A percentile compares a stretch with the other conserved stretches of the same genome.
Conservation (phyloP, 208 protist genomes). For the Acanthamoeba lenticulata region DNA sequence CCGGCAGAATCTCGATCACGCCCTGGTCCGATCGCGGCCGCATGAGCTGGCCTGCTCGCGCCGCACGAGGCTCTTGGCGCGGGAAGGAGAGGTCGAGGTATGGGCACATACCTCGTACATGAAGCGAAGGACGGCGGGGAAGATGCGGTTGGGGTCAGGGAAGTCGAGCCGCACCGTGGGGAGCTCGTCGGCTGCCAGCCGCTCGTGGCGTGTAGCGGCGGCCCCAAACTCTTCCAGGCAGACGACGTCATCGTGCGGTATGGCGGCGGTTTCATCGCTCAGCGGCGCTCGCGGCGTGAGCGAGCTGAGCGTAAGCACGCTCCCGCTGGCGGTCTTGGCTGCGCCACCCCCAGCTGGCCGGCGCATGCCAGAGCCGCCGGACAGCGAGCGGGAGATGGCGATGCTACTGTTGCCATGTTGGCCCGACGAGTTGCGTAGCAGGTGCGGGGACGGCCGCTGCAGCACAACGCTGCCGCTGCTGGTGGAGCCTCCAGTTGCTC, state of each 20-base stretch:
- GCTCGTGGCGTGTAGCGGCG: background rate
- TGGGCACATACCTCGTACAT: background rate
- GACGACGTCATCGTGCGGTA: background rate
- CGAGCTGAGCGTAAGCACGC: background rate
- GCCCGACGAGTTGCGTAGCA: background rate
- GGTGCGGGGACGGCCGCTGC: background rate
- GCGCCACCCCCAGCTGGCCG: background rate
- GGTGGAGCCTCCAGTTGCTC: background rate
- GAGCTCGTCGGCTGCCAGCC: background rate
- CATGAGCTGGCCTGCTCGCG: background rate
- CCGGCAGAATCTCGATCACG: background rate
- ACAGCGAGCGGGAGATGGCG: slow-evolving; percentile 5
- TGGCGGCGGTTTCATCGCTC: background rate
- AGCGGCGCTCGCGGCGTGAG: background rate
- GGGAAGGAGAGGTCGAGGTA: background rate
- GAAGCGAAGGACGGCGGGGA: background rate
- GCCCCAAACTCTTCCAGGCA: background rate
- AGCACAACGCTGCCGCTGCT: slow-evolving; percentile 31
- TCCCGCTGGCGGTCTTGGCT: background rate
- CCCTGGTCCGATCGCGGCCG: background rate
- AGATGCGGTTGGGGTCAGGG: slow-evolving; percentile 23
- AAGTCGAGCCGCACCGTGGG: background rate
- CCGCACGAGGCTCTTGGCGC: too few species aligned
- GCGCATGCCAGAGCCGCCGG: background rate
- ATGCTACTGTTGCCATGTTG: background rate